Base-by-base conservation (phyloP, 2,329 filamentous ascomycete genomes). In the Monilinia polystroma region DNA sequence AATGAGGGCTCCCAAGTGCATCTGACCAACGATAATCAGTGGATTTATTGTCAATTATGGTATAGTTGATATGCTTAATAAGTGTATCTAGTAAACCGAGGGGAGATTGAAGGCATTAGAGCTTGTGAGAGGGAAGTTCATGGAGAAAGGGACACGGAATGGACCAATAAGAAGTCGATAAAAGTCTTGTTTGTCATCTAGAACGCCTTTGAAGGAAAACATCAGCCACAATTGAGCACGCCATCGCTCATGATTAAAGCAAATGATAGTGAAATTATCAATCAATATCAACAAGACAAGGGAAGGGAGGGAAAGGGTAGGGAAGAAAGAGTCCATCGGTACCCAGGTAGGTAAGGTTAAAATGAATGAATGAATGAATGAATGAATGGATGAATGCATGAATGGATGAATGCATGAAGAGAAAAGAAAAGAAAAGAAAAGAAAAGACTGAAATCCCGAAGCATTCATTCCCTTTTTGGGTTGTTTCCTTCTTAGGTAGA, bases 181-280 rank as follows among this genome's bases (percentile, higher is more conserved):
- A 66, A 47, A 60, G 64, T 66, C 20, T n/a, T 10, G 32, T 66
- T 66, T 66, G 64, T 66, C 56, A 66, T 66, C 55, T 52, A n/a
- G 51, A 59, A 66, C 7, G 32, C 7, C 63, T 60, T 52, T 59
- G 63, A 64, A 55, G 63, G 47, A 66, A 66, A 66, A 41, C 63
- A 66, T n/a, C 35, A 66, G 63, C 63, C 63, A 66, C 55, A 32
- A 51, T 18, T 26, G 64, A 66, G 64, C 64, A 66, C 64, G 64
- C 64, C 64, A 66, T 66, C 55, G 55, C 23, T 60, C 32, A 18
- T 66, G 64, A 60, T 60, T 45, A 52, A 20, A 62, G 20, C 32
- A n/a, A 58, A 23, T 29, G 18, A 52, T 52, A 11, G 55, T 60
- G 64, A 66, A 38, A 47, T 52, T 60, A 60, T 66, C 55, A 63